Evolutionary conservation across 2,329 filamentous ascomycete genomes (phyloP), one percentile per base, ranked within the genome.

Genomic region (Claviceps paspali): DNA sequence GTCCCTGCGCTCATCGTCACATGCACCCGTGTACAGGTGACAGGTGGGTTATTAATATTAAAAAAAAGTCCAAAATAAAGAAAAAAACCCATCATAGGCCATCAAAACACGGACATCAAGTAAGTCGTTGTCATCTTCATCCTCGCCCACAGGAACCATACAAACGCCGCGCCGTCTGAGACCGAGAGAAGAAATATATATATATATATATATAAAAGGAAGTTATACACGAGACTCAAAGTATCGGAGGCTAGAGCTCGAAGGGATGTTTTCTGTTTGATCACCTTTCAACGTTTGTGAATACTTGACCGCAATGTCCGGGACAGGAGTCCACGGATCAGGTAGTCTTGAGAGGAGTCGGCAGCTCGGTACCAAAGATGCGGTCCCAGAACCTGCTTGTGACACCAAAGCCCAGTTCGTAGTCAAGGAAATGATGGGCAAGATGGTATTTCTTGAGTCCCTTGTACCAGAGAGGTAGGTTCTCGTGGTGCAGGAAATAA

Each of bases 401-500:
- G 36, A 98, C 88, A 39, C 91, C 91, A 50, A 96, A 98, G 36
- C 91, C 91, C 47, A 94, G 88, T 60, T 98, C 82, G 56, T 92
- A 98, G 57, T 98, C 91, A 43, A 91, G 84, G 60, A 95, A 98
- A 63, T 98, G 91, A 57, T 98, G 91, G 56, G 86, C 77, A 22
- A 98, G 77, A 55, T 98, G 91, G 54, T 95, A 93, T 62, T 94
- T 96, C 76, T 98, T 98, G 50, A 96, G 73, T 45, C 76, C 69
- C 61, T 82, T 83, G 65, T 92, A 96, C 71, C 85, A 94, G 2
- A 78, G 63, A 12, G 91, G 91, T 3, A 98, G 75, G 50, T 85
- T 92, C 62, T 82, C 76, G 64, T 98, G 91, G 59, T 98, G 91
- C 28, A 98, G 72, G 70, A 98, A 98, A 68, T 96, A 98, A 60